Base-by-base conservation (phyloP, 768 basidiomycete species). In the Boletus subcaerulescens region DNA sequence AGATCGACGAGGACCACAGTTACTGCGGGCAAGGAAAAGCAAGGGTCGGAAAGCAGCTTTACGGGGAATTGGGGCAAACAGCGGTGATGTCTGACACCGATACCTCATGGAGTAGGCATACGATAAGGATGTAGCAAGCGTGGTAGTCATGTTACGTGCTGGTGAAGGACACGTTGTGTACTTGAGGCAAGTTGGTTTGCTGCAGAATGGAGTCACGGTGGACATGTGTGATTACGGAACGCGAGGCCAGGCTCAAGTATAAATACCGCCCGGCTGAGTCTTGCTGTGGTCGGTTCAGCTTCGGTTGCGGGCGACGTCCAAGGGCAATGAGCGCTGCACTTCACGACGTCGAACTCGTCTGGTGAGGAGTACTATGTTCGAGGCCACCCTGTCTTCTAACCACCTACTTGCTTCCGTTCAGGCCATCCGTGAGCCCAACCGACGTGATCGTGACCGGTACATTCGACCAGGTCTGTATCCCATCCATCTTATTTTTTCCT, bases 391-490 rank as follows among this genome's bases (percentile, higher is more conserved):
- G 43, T 38, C 2, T 15, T 26, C 29, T 10, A 36, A 13, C 26
- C 12, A 9, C 32, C 56, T 57, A 36, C 57, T 39, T 57, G 15
- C 53, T 53, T 56, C 50, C 48, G 53, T 17, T 46, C 57, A 89
- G 87, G 87, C 86, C 86, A 17, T 77, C 81, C 58, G 57, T 75
- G 31, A 76, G 77, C 46, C 79, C 86, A 40, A 73, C 65, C 45
- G 69, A 74, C 45, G 88, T 90, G 57, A 78, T 89, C 64, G 80
- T 86, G 53, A 89, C 87, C 20, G 90, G 90, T 36, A 80, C 85
- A 31, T 92, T 91, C 67, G 89, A 92, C 77, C 73, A 86, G 71
- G 89, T 89, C 66, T 59, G 83, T 57, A 29, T 45, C 18, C 32
- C n/a, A 24, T 44, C 53, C 52, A 8, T 59, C 44, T 42, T 50